These are phyloP conservation scores for Gossypium australe DNA, from an alignment of 345 rosid genomes.

Conservation along the genomic window DNA sequence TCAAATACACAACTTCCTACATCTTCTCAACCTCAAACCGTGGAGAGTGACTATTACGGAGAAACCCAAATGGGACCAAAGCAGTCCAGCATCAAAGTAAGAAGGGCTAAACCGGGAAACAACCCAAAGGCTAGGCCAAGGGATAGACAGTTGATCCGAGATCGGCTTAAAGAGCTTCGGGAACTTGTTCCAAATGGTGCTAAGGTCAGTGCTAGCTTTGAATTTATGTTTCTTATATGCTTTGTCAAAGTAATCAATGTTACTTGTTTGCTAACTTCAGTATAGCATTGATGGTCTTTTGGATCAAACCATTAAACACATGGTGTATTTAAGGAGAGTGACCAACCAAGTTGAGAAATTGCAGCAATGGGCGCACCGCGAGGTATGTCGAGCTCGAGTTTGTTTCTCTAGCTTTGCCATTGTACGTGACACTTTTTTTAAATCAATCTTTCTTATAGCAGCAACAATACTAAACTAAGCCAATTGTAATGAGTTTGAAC, in stretches of 20 bases:
- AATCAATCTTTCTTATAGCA: too few relatives aligned
- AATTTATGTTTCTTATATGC: too few relatives aligned
- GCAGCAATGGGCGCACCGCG: slow-evolving; percentile 34
- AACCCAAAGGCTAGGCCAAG: slow-evolving; percentile 55
- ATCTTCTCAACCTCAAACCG: slow-evolving; percentile 10
- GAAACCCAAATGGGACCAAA: slow-evolving; percentile 14
- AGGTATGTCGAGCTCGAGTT: slow-evolving; percentile 30
- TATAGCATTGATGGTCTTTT: slow-evolving; percentile 69
- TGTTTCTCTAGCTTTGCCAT: too few relatives aligned
- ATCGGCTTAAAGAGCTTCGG: slow-evolving; percentile 57
- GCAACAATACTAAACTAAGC: too few relatives aligned
- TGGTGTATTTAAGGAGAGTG: slow-evolving; percentile 43
- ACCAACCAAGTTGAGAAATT: slow-evolving; percentile 49
- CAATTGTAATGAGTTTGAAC: too few relatives aligned
- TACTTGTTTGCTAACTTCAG: slow-evolving; percentile 26
- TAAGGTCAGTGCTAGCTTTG: slow-evolving; percentile 29
- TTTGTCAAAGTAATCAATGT: neutral
- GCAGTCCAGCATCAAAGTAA: slow-evolving; percentile 22
- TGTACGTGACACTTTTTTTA: too few relatives aligned
- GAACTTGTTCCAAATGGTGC: slow-evolving; percentile 59
- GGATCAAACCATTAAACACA: slow-evolving; percentile 50
- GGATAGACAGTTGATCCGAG: slow-evolving; percentile 67
- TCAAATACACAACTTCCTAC: neutral
- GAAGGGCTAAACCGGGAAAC: slow-evolving; percentile 38
- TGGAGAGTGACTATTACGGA: too few relatives aligned